Conservation (phyloP, 805 yeast species). For the Kodamaea kaohsiungensis region DNA sequence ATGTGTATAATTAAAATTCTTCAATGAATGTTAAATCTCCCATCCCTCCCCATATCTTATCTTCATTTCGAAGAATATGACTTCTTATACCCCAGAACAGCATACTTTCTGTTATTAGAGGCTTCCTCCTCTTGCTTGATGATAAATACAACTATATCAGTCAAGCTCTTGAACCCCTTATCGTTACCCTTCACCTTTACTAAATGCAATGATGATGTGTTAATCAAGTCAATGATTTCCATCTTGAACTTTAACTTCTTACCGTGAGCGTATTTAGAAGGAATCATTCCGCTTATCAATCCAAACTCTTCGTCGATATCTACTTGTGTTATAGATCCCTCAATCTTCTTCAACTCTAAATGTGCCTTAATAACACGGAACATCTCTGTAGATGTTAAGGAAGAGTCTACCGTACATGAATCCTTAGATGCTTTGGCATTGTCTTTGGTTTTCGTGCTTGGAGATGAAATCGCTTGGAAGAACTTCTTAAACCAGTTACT, state of each 20-base stretch:
- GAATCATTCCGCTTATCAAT: constrained; percentile 46
- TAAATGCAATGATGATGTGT: constrained; percentile 42
- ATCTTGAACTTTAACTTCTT: constrained; percentile 50
- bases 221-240: constrained; percentile 38
- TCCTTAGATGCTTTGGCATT: constrained; percentile 17
- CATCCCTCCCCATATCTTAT: not conserved
- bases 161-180: constrained; percentile 45
- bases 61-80: not conserved
- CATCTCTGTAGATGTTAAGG: constrained; percentile 30
- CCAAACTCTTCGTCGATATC: constrained; percentile 46
- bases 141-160: constrained; percentile 44
- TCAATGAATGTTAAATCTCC: no score
- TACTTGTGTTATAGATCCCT: constrained; percentile 48
- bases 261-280: constrained; percentile 47
- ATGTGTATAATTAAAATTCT: not conserved
- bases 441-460: constrained; percentile 3
- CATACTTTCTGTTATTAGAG: constrained; percentile 14
- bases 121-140: constrained; percentile 43
- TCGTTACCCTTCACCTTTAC: constrained; percentile 47
- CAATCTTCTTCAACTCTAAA: constrained; percentile 47
- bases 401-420: constrained; percentile 35
- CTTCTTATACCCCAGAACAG: constrained; percentile 5
- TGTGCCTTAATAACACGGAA: constrained; percentile 39
- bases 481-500: constrained; percentile 42
- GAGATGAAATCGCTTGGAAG: constrained; percentile 21